Evolutionary conservation across 2,329 filamentous ascomycete genomes (phyloP).

Genomic region (Monilinia vaccinii-corymbosi): DNA sequence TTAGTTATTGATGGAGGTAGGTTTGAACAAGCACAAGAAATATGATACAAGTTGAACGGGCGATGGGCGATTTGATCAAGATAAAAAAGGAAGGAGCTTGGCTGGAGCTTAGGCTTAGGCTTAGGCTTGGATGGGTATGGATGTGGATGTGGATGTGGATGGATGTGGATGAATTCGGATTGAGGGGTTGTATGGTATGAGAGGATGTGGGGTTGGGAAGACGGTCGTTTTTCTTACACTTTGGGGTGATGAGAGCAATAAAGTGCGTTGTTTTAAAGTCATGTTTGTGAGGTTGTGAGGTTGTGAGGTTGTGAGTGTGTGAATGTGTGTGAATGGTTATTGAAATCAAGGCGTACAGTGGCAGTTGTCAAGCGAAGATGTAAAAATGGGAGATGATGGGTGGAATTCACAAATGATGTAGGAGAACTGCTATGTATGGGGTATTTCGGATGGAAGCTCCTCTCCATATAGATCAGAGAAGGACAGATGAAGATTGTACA

Average conservation of each 20-base stretch:
- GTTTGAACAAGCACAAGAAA: constrained; percentile 8
- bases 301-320: no score
- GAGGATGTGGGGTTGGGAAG: not conserved
- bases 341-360: no score
- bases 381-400: no score
- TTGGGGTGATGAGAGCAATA: not conserved
- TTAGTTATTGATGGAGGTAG: constrained; percentile 26
- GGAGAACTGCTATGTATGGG: no score
- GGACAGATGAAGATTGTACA: no score
- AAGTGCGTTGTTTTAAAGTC: no score
- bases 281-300: no score
- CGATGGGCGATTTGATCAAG: not conserved
- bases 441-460: no score
- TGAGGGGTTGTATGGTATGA: constrained; percentile 8
- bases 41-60: not conserved
- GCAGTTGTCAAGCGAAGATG: no score
- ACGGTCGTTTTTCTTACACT: not conserved
- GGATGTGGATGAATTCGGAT: constrained; percentile 13
- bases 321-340: no score
- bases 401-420: no score
- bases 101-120: not conserved
- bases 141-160: constrained; percentile 22
- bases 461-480: no score
- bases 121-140: constrained; percentile 9
- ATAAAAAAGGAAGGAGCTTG: not conserved